Evolutionary conservation across 202 grass and related monocot species (phyloP), one percentile per base, ranked within the genome.

Genomic region (Zizania palustris): DNA sequence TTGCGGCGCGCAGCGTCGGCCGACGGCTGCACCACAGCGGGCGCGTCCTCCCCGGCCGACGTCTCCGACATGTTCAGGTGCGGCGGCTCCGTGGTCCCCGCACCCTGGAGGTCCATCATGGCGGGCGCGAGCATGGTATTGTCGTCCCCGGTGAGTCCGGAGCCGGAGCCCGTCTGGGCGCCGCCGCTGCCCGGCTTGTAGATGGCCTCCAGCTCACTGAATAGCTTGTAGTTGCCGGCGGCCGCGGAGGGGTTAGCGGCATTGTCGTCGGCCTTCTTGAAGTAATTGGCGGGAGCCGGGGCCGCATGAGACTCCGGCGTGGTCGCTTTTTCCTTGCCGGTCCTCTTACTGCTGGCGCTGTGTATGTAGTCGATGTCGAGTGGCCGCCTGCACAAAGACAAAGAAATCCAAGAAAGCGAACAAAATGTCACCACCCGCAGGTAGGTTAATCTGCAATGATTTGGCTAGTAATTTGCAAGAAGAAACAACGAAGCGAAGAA

Each of bases 161-260:
- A 97, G 39, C 94, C 89, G 8, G 95, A 97, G 16, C 95, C 95
- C 4, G 94, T 90, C 79, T 94, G 91, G 16, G 78, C 63, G 7
- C 63, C 60, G 7, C 88, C 66, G 60, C 85, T 91, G 10, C 95
- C 95, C 0, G 96, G 96, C 81, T 99, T 88, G 85, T 87, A 99
- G 80, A 99, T 99, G 62, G 92, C 92, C 54, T 99, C 96, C 28
- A 99, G 87, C 67, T 99, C 96, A 71, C 96, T 95, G 81, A 95
- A 99, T 15, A 99, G 87, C 87, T 99, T 99, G 87, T 99, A 99
- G 76, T 93, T 95, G 78, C 82, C 85, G 39, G 3, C 59, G 3
- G 66, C 13, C 1, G 54, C 85, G 0, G 63, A 60, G 0, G 58
- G 74, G 0, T 63, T 61, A 0, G 28, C 58, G 3, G 68, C 56